Percentiles rank a stretch among this genome's conserved stretches.
These are phyloP conservation scores for Oenanthe javanica DNA, from an alignment of 140 eudicot genomes.

Conservation along the genomic window DNA sequence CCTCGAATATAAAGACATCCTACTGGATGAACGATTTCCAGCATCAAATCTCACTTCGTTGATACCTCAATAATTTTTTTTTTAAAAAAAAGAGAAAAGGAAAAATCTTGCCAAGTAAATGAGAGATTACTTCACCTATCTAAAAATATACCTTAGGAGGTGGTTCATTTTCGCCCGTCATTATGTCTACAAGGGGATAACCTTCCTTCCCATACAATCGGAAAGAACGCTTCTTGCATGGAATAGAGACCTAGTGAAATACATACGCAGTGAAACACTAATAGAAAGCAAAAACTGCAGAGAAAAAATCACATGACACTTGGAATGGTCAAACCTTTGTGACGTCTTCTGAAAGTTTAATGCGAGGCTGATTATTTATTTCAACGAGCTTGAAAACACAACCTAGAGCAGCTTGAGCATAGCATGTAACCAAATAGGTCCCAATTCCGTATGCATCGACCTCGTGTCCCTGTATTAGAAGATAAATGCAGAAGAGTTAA, in stretches of 20 bases:
- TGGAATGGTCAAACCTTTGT: constrained; percentile 61
- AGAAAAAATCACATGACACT: background rate
- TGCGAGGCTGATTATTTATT: constrained; percentile 94
- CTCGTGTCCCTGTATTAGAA: constrained; percentile 72
- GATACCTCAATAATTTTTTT: background rate
- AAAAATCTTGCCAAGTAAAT: background rate
- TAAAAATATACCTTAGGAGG: constrained; percentile 60
- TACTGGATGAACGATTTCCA: background rate
- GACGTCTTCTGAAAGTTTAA: constrained; percentile 91
- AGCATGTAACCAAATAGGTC: constrained; percentile 94
- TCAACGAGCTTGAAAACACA: constrained; percentile 97
- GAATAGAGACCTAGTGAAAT: constrained; percentile 80
- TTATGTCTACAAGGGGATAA: constrained; percentile 87
- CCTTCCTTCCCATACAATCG: constrained; percentile 97
- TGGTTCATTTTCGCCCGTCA: constrained; percentile 96
- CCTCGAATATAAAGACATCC: background rate
- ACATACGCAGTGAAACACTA: background rate
- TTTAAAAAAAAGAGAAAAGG: background rate
- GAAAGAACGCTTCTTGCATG: constrained; percentile 86
- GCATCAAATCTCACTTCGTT: background rate
- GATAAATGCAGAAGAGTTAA: background rate
- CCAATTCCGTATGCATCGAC: constrained; percentile 95
- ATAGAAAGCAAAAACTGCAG: background rate
- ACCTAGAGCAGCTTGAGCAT: constrained; percentile 96
- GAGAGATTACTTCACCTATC: background rate